These are phyloP conservation scores for Picea abies DNA, from an alignment of 83 land plant genomes.

Conservation along the genomic window DNA sequence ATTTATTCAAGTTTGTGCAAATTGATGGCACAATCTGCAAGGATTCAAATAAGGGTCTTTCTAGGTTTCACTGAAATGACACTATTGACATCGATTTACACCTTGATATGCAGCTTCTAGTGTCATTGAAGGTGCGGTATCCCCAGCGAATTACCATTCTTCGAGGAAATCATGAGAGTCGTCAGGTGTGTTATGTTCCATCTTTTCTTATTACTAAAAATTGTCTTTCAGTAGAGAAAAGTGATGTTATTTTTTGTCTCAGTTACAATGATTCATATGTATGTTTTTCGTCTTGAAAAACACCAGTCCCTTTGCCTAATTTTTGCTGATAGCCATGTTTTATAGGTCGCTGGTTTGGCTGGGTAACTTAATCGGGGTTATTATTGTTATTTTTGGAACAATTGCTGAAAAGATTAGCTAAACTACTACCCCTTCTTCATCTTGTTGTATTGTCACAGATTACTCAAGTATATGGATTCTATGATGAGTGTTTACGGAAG, in stretches of 20 bases:
- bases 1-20: no score
- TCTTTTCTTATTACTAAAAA: background rate
- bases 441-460: constrained; percentile 58
- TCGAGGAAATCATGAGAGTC: constrained; percentile 95
- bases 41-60: background rate
- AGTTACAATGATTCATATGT: background rate
- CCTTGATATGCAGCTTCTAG: constrained; percentile 66
- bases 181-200: constrained; percentile 56
- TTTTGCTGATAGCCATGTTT: background rate
- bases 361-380: no score
- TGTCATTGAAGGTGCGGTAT: constrained; percentile 89
- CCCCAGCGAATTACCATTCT: constrained; percentile 92
- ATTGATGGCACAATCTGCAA: background rate
- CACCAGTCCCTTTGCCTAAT: background rate
- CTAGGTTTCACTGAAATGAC: background rate
- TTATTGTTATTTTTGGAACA: background rate
- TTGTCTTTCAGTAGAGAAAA: background rate
- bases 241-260: no score
- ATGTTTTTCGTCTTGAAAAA: background rate
- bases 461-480: constrained; percentile 98
- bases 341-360: no score
- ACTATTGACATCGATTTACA: background rate
- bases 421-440: background rate
- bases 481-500: constrained; percentile 97
- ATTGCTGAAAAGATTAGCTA: background rate